Percentiles rank a stretch among this genome's conserved stretches.
These are phyloP conservation scores for Pythium monospermum DNA, from an alignment of 352 stramenopile genomes.

Conservation along the genomic window DNA sequence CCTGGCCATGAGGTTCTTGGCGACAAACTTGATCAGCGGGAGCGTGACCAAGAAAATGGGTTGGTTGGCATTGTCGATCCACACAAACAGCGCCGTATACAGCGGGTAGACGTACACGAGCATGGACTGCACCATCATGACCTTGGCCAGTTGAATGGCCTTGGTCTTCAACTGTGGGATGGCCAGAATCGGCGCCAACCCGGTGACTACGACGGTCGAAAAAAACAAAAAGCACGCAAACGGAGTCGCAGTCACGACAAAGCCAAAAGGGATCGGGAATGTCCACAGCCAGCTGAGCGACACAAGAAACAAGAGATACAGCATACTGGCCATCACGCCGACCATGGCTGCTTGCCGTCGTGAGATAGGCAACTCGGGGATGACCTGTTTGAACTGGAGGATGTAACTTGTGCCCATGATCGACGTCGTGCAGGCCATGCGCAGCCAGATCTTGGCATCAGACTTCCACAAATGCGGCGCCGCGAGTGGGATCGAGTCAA, in stretches of 20 bases:
- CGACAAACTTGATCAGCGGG: constrained; percentile 10
- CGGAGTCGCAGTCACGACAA: constrained; percentile 1
- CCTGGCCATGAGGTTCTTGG: constrained; percentile 2
- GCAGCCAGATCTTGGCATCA: constrained; percentile 4
- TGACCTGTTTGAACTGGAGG: constrained; percentile 3
- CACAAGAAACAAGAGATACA: background rate
- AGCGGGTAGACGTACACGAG: constrained; percentile 5
- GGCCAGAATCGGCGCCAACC: background rate
- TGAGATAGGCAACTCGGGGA: constrained; percentile 1
- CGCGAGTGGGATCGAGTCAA: constrained; percentile 6
- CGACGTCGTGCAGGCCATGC: constrained; percentile 3
- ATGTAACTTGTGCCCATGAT: constrained; percentile 4
- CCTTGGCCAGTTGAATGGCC: background rate
- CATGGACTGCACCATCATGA: constrained; percentile 4
- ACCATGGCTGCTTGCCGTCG: background rate
- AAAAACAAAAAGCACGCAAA: background rate
- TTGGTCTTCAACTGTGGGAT: background rate
- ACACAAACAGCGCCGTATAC: constrained; percentile 3
- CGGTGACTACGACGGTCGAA: background rate
- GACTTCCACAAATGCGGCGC: background rate
- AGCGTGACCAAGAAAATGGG: background rate
- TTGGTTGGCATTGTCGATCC: background rate
- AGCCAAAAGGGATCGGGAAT: constrained; percentile 11
- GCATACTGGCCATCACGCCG: background rate
- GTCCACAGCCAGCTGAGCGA: background rate